Evolutionary conservation across 2,329 filamentous ascomycete genomes (phyloP).

Genomic region (Fusarium nygamai): DNA sequence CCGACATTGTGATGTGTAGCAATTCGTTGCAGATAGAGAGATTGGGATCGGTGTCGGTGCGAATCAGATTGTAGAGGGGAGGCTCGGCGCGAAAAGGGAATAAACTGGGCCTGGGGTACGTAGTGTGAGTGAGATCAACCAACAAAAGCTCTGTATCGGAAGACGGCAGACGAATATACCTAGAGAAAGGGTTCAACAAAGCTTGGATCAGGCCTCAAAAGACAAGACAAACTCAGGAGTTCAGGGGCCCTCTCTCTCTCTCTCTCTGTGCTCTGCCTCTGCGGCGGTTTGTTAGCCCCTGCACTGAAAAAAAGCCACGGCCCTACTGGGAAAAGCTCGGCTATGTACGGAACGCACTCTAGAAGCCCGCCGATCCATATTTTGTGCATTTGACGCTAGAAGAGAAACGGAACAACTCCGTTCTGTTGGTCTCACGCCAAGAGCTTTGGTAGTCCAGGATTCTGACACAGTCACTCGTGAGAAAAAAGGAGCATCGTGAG

Average conservation of each 20-base stretch:
- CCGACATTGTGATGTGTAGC: constrained; percentile 56
- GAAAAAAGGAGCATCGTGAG: background rate
- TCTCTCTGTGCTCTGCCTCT: background rate
- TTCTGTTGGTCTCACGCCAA: constrained; percentile 15
- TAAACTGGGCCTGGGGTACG: constrained; percentile 32
- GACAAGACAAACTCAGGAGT: constrained; percentile 14
- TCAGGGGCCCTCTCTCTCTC: constrained; percentile 11
- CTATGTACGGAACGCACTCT: constrained; percentile 20
- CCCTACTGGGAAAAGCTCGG: constrained; percentile 31
- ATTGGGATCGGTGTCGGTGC: constrained; percentile 15
- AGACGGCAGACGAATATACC: background rate
- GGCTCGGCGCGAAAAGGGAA: background rate
- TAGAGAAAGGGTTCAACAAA: constrained; percentile 17
- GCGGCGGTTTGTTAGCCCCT: background rate
- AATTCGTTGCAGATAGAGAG: background rate
- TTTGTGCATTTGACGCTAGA: constrained; percentile 25
- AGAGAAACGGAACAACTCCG: constrained; percentile 27
- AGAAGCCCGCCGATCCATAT: constrained; percentile 32
- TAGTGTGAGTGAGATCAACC: background rate
- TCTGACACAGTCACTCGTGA: background rate
- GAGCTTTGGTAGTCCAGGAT: background rate
- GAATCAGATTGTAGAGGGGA: constrained; percentile 12
- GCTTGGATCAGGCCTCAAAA: constrained; percentile 19
- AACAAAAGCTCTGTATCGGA: constrained; percentile 4
- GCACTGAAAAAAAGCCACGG: background rate